Evolutionary conservation across 169 alveolate species (phyloP).

Genomic region (Cytauxzoon felis): DNA sequence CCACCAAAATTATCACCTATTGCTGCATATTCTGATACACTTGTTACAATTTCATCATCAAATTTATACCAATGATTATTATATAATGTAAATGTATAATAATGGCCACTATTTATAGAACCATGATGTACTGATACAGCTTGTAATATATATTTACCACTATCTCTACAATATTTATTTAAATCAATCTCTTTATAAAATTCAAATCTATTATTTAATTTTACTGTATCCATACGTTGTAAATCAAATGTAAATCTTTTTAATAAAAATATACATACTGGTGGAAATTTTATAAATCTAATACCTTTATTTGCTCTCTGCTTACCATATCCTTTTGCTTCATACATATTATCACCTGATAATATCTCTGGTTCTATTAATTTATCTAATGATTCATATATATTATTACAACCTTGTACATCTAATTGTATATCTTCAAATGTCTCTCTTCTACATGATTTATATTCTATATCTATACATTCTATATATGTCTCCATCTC

Average conservation of each 20-base stretch:
- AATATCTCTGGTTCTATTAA: conserved; percentile 89
- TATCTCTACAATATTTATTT: conserved; percentile 59
- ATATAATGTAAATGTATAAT: conserved; percentile 86
- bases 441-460: conserved; percentile 82
- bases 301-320: conserved; percentile 85
- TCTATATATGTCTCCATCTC: conserved; percentile 90
- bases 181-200: conserved; percentile 88
- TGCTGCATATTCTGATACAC: conserved; percentile 82
- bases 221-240: conserved; percentile 82
- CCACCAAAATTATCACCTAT: conserved; percentile 86
- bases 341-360: conserved; percentile 93
- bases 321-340: conserved; percentile 90
- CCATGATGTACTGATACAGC: conserved; percentile 96
- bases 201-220: conserved; percentile 86
- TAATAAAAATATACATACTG: conserved; percentile 87
- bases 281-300: conserved; percentile 89
- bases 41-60: conserved; percentile 89
- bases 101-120: conserved; percentile 91
- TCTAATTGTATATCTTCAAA: conserved; percentile 89
- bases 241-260: conserved; percentile 86
- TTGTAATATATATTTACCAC: conserved; percentile 83
- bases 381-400: conserved; percentile 86
- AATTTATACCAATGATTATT: conserved; percentile 85
- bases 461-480: conserved; percentile 90
- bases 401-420: conserved; percentile 86